Evolutionary conservation across 768 basidiomycete species (phyloP).

Genomic region (Panaeolus cyanescens): DNA sequence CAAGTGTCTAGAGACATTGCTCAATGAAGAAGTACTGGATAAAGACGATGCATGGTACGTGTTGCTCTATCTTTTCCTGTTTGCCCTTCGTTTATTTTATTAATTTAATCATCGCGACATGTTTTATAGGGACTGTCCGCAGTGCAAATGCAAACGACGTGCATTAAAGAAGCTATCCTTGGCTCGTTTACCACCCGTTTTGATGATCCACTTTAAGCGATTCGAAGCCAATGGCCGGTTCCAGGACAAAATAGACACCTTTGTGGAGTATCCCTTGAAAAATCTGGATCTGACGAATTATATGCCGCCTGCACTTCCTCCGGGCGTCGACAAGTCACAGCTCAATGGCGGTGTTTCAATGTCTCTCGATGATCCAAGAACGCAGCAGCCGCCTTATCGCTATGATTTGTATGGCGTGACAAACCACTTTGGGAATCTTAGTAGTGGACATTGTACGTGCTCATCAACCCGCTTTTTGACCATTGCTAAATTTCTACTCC

Average conservation of each 20-base stretch:
- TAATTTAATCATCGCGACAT: not conserved
- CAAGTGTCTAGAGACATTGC: conserved; percentile 87
- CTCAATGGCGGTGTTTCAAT: conserved; percentile 43
- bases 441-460: conserved; percentile 91
- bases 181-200: conserved; percentile 89
- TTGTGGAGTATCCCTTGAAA: conserved; percentile 85
- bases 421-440: conserved; percentile 93
- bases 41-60: conserved; percentile 91
- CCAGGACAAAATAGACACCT: conserved; percentile 95
- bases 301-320: conserved; percentile 80
- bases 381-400: conserved; percentile 83
- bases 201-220: conserved; percentile 90
- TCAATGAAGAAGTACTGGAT: conserved; percentile 87
- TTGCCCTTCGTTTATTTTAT: not conserved
- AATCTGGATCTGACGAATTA: conserved; percentile 69
- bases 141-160: conserved; percentile 85
- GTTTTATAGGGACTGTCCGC: conserved; percentile 84
- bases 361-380: conserved; percentile 70
- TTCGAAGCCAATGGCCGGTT: conserved; percentile 91
- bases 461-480: not conserved
- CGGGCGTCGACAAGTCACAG: conserved; percentile 56
- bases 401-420: conserved; percentile 97
- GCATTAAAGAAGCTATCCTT: conserved; percentile 88
- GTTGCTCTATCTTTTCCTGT: not conserved
- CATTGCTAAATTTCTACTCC: conserved; percentile 2